phyloP scores from a whole-genome alignment of 768 basidiomycete species.

The Suillus bovinus region DNA sequence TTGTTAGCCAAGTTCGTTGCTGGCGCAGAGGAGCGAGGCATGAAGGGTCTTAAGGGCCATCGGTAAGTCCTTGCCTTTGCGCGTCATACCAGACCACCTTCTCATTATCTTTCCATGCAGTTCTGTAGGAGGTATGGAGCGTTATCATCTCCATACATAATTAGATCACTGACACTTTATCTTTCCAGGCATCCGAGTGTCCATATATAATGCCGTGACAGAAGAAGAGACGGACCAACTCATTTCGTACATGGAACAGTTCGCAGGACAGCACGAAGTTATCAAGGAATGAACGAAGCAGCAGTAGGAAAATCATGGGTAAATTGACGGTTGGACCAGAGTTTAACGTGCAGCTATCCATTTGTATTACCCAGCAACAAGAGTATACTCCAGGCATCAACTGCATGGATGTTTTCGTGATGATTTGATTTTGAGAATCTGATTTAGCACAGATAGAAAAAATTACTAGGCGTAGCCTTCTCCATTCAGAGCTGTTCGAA shows the following conservation, averaged over 20 bases:
- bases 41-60: conserved; percentile 92
- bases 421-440: background rate
- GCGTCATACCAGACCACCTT: background rate
- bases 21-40: conserved; percentile 75
- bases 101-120: conserved; percentile 29
- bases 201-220: conserved; percentile 87
- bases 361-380: background rate
- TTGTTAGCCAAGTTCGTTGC: conserved; percentile 73
- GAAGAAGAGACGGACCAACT: conserved; percentile 68
- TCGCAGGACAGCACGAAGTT: conserved; percentile 31
- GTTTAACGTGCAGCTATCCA: background rate
- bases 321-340: background rate
- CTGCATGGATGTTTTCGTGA: background rate
- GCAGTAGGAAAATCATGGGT: conserved; percentile 3
- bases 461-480: background rate
- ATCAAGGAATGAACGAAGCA: background rate
- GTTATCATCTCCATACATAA: conserved; percentile 1
- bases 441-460: background rate
- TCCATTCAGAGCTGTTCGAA: background rate
- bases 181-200: conserved; percentile 68
- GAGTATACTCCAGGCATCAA: conserved; percentile 1
- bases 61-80: conserved; percentile 51
- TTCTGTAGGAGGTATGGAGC: conserved; percentile 50
- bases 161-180: background rate
- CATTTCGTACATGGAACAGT: conserved; percentile 60